Percentiles rank a stretch among this genome's conserved stretches.
These are phyloP conservation scores for Planoprotostelium fungivorum DNA, from an alignment of 78 protist species.

Conservation along the genomic window DNA sequence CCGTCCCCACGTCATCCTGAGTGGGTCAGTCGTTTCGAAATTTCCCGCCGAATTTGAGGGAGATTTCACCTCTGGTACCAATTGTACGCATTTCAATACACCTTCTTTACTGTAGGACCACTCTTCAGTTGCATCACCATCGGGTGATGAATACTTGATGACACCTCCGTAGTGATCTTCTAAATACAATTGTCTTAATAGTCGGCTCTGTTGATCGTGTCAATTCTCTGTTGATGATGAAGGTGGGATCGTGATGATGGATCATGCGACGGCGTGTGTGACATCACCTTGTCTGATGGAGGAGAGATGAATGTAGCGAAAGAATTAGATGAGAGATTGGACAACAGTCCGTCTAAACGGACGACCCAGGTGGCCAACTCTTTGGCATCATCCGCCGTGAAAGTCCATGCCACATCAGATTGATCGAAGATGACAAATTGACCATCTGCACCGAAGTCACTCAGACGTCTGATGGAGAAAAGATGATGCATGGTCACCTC, in stretches of 20 bases:
- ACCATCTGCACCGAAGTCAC: too few species aligned
- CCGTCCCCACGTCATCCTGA: neutral
- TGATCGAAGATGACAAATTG: neutral
- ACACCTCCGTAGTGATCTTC: neutral
- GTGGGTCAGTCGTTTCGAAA: neutral
- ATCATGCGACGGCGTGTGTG: too few species aligned
- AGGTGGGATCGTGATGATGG: too few species aligned
- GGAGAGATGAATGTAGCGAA: neutral
- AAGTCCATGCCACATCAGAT: neutral
- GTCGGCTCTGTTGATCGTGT: too few species aligned
- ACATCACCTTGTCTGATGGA: neutral
- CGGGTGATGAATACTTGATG: neutral
- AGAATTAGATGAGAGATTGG: neutral
- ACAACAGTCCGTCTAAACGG: neutral
- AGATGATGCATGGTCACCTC: neutral
- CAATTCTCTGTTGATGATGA: too few species aligned
- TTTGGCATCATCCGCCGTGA: neutral
- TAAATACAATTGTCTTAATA: too few species aligned
- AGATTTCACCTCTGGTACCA: neutral
- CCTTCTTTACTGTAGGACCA: neutral
- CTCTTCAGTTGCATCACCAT: too few species aligned
- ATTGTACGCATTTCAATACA: neutral
- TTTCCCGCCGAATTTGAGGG: neutral
- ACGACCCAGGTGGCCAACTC: neutral
- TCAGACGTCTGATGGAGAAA: too few species aligned